phyloP scores from a whole-genome alignment of 176 grass and related monocot species.

The Oryza officinalis region DNA sequence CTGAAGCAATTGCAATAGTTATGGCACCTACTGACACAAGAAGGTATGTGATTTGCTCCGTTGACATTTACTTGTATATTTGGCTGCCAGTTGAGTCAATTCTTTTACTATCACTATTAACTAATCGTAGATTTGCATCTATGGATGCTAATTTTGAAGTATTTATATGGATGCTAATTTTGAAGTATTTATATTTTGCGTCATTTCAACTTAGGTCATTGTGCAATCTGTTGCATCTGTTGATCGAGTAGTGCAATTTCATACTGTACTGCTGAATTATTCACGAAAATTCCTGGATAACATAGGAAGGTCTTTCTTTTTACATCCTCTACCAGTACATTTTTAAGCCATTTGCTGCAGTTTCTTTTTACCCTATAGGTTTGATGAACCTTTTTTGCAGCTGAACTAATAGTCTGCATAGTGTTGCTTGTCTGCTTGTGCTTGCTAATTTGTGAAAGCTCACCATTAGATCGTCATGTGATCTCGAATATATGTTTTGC shows the following conservation, averaged over 20 bases:
- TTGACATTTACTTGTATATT: neutral
- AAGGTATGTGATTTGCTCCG: slow-evolving; percentile 56
- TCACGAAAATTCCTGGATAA: neutral
- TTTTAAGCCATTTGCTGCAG: neutral
- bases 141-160: slow-evolving; percentile 6
- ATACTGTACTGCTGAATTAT: neutral
- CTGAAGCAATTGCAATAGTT: slow-evolving; percentile 99
- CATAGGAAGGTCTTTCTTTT: neutral
- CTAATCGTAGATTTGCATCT: neutral
- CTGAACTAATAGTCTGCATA: neutral
- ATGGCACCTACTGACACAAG: slow-evolving; percentile 97
- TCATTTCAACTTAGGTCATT: slow-evolving; percentile 4
- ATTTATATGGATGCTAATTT: slow-evolving; percentile 10
- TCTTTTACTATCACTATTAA: neutral
- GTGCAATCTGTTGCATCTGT: slow-evolving; percentile 5
- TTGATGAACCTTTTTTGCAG: neutral
- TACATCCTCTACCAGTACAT: neutral
- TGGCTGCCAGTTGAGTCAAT: neutral
- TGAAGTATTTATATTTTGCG: neutral
- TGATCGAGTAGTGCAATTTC: neutral
- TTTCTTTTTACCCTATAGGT: neutral
- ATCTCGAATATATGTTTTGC: slow-evolving; percentile 41
- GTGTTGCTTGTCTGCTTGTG: slow-evolving; percentile 6
- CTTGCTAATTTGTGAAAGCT: neutral
- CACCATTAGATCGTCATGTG: slow-evolving; percentile 15